Percentiles rank a stretch among this genome's conserved stretches.
Evolutionary conservation across 305 asterid genomes (phyloP).

Genomic region (Fraxinus greggii): DNA sequence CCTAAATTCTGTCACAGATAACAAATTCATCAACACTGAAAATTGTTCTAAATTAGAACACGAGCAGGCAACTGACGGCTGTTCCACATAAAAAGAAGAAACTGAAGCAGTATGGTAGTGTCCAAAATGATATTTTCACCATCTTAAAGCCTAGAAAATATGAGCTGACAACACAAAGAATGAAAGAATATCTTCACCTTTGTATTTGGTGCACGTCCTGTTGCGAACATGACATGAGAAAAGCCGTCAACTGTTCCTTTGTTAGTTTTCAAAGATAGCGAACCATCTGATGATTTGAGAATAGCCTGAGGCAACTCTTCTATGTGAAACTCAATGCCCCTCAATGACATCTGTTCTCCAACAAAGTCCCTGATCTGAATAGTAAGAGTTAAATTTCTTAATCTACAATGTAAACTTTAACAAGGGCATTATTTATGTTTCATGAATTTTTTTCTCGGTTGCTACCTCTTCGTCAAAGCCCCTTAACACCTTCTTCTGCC

Average conservation of each 20-base stretch:
- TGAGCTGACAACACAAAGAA: conserved; percentile 7
- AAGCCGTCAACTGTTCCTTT: conserved; percentile 82
- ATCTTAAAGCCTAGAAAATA: neutral
- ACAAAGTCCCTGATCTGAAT: conserved; percentile 86
- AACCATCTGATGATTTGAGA: conserved; percentile 73
- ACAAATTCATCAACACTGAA: conserved; percentile 15
- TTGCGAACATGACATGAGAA: conserved; percentile 92
- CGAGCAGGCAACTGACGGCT: conserved; percentile 4
- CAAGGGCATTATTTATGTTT: conserved; percentile 4
- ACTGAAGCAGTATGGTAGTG: neutral
- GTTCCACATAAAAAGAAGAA: neutral
- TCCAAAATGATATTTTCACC: neutral
- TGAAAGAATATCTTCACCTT: conserved; percentile 39
- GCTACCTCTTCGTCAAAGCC: conserved; percentile 96
- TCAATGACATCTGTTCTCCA: conserved; percentile 85
- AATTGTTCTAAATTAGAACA: conserved; percentile 4
- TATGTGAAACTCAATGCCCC: conserved; percentile 79
- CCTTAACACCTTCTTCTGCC: conserved; percentile 85
- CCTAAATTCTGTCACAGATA: conserved; percentile 72
- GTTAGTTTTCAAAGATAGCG: conserved; percentile 75
- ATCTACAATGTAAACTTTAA: conserved; percentile 11
- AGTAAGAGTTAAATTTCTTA: conserved; percentile 14
- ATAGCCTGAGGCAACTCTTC: conserved; percentile 88
- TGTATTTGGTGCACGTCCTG: conserved; percentile 85
- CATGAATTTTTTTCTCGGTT: conserved; percentile 5